Evolutionary conservation across 768 basidiomycete species (phyloP).

Genomic region (Obba rivulosa): DNA sequence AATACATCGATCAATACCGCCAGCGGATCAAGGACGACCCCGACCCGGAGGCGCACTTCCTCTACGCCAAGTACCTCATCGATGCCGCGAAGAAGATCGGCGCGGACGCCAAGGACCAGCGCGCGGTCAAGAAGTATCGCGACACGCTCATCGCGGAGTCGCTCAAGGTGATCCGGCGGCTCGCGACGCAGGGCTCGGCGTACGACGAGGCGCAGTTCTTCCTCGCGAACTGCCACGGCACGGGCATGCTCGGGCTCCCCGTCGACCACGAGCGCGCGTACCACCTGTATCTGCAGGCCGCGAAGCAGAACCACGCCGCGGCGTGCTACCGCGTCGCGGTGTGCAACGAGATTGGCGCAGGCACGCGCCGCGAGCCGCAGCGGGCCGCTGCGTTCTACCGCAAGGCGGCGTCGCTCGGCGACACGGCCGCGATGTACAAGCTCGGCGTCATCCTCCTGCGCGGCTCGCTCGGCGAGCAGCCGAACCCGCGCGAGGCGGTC

Average conservation of each 20-base stretch:
- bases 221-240: constrained; percentile 94
- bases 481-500: constrained; percentile 87
- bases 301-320: constrained; percentile 93
- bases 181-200: constrained; percentile 88
- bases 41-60: constrained; percentile 96
- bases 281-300: constrained; percentile 93
- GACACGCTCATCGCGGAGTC: constrained; percentile 85
- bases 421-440: constrained; percentile 99
- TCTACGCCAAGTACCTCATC: constrained; percentile 98
- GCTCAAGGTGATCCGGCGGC: constrained; percentile 84
- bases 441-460: constrained; percentile 96
- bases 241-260: constrained; percentile 89
- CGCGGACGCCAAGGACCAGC: constrained; percentile 64
- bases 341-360: constrained; percentile 97
- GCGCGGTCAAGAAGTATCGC: constrained; percentile 84
- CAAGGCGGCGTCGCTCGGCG: constrained; percentile 92
- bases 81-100: constrained; percentile 95
- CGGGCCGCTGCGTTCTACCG: constrained; percentile 95
- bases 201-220: constrained; percentile 98
- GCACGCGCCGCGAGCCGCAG: constrained; percentile 81
- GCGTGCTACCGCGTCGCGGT: constrained; percentile 97
- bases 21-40: constrained; percentile 96
- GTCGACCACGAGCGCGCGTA: constrained; percentile 98
- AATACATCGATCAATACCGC: constrained; percentile 97
- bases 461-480: constrained; percentile 75